phyloP scores from a whole-genome alignment of 176 grass and related monocot species.

The Lolium multiflorum region DNA sequence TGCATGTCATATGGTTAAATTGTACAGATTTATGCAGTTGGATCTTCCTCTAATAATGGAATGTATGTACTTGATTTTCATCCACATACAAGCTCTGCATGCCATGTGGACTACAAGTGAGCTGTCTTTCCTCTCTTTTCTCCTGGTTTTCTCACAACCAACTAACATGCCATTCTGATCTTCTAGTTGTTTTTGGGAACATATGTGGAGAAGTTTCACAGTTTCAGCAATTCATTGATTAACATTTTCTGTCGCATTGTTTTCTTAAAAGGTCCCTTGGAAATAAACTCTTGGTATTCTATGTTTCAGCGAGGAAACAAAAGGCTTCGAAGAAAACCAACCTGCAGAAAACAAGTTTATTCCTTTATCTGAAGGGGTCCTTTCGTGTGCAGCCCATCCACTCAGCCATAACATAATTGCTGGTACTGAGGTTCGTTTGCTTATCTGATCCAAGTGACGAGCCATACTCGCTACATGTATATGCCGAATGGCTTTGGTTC shows the following conservation, averaged over 20 bases:
- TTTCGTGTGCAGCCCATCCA: slow-evolving; percentile 82
- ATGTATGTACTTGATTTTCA: slow-evolving; percentile 84
- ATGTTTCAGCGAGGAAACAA: slow-evolving; percentile 67
- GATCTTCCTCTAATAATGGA: slow-evolving; percentile 69
- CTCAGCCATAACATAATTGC: slow-evolving; percentile 65
- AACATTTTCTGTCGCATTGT: neutral
- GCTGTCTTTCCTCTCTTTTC: slow-evolving; percentile 39
- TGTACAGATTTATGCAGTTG: slow-evolving; percentile 84
- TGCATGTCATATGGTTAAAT: neutral
- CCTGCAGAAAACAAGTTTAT: slow-evolving; percentile 69
- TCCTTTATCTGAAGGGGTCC: slow-evolving; percentile 63
- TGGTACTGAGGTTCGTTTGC: slow-evolving; percentile 74
- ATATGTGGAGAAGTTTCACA: slow-evolving; percentile 22
- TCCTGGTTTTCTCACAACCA: slow-evolving; percentile 17
- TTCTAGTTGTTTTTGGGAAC: slow-evolving; percentile 16
- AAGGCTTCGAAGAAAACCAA: slow-evolving; percentile 40
- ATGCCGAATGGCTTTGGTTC: neutral
- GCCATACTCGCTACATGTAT: neutral
- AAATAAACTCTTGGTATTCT: slow-evolving; percentile 33
- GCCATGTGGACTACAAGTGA: slow-evolving; percentile 87
- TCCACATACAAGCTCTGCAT: slow-evolving; percentile 75
- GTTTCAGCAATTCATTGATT: slow-evolving; percentile 1
- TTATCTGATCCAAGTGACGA: neutral
- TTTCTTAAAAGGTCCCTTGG: neutral
- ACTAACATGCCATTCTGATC: slow-evolving; percentile 5